phyloP scores from a whole-genome alignment of 331 rosid species.

The Malus hybrid region DNA sequence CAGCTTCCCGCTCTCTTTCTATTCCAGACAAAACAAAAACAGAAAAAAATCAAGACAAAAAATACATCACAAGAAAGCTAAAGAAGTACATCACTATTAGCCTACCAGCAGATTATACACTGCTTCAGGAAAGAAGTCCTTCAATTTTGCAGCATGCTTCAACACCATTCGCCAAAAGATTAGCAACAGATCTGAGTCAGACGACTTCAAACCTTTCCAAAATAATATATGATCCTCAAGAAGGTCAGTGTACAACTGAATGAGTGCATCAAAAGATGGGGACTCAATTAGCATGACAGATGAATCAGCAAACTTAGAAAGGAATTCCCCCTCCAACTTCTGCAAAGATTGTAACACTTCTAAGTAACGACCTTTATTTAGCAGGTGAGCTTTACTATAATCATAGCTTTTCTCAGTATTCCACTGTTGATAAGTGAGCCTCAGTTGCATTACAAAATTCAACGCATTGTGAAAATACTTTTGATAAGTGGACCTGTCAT shows the following conservation, averaged over 20 bases:
- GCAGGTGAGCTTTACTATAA: too few relatives aligned
- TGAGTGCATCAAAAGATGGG: slow-evolving; percentile 6
- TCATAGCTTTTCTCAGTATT: slow-evolving; percentile 29
- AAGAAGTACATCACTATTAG: neutral
- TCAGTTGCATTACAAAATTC: slow-evolving; percentile 39
- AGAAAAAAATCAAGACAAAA: neutral
- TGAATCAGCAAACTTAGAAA: slow-evolving; percentile 38
- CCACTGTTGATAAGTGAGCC: slow-evolving; percentile 56
- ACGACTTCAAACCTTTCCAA: slow-evolving; percentile 46
- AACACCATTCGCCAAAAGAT: slow-evolving; percentile 59
- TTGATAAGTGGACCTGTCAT: slow-evolving; percentile 3
- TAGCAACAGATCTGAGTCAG: slow-evolving; percentile 36
- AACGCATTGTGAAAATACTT: slow-evolving; percentile 43
- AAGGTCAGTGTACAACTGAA: slow-evolving; percentile 45
- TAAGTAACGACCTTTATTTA: neutral
- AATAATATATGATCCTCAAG: slow-evolving; percentile 55
- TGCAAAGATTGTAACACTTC: slow-evolving; percentile 45
- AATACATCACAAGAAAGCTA: slow-evolving; percentile 8
- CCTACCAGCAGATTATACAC: slow-evolving; percentile 57
- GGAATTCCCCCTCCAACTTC: slow-evolving; percentile 54
- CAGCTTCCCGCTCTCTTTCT: slow-evolving; percentile 50
- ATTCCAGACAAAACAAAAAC: slow-evolving; percentile 1
- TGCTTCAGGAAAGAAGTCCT: slow-evolving; percentile 46
- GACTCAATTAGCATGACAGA: slow-evolving; percentile 17
- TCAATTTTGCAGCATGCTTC: slow-evolving; percentile 45